A percentile compares a stretch with the other conserved stretches of the same genome.
phyloP scores from a whole-genome alignment of 2,329 filamentous ascomycete genomes.

The Claviceps paspali region DNA sequence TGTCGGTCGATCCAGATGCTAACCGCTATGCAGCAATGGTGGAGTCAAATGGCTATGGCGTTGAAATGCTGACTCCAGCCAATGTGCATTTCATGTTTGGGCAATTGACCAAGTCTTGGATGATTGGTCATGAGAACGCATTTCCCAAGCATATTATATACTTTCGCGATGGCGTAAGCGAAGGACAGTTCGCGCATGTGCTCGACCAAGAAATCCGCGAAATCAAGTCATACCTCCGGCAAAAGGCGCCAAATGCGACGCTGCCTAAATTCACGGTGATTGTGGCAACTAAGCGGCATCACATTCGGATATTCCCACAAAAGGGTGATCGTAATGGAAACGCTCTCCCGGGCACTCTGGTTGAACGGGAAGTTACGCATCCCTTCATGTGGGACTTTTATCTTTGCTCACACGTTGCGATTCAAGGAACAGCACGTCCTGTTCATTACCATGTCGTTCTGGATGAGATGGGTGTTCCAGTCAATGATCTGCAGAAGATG shows the following conservation, averaged over 20 bases:
- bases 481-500: constrained; percentile 65
- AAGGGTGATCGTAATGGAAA: constrained; percentile 64
- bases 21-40: constrained; percentile 66
- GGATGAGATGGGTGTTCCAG: constrained; percentile 57
- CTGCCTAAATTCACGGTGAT: constrained; percentile 65
- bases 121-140: constrained; percentile 27
- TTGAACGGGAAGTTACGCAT: constrained; percentile 82
- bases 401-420: constrained; percentile 48
- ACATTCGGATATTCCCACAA: constrained; percentile 80
- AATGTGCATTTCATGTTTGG: constrained; percentile 55
- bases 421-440: constrained; percentile 86
- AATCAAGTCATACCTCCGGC: constrained; percentile 46
- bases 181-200: constrained; percentile 71
- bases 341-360: constrained; percentile 68
- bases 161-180: constrained; percentile 82
- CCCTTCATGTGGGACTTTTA: constrained; percentile 86
- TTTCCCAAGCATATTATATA: constrained; percentile 67
- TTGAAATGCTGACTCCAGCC: constrained; percentile 57
- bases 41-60: constrained; percentile 68
- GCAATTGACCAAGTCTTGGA: constrained; percentile 51
- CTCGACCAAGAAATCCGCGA: constrained; percentile 61
- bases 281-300: constrained; percentile 84
- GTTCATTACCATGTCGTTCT: constrained; percentile 83
- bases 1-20: constrained; percentile 57
- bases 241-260: constrained; percentile 20